Conservation (phyloP, 352 stramenopile species). For the Phytophthora multivora region DNA sequence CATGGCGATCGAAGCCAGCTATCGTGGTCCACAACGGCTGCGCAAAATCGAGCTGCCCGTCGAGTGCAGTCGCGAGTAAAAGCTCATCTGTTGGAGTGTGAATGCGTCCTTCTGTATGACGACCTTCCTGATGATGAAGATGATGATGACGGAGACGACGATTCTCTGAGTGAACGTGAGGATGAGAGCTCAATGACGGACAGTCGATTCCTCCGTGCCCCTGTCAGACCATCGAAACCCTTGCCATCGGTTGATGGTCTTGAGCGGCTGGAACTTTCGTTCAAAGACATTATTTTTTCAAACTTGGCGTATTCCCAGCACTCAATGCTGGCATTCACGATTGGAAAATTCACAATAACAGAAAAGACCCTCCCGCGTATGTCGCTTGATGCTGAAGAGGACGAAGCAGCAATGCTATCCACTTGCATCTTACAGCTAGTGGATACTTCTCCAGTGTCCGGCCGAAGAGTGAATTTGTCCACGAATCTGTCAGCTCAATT, state of each 20-base stretch:
- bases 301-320: constrained; percentile 65
- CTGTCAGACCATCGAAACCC: constrained; percentile 33
- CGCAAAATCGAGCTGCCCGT: constrained; percentile 40
- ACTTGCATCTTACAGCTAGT: constrained; percentile 66
- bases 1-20: constrained; percentile 29
- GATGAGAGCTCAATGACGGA: constrained; percentile 25
- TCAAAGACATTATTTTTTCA: constrained; percentile 79
- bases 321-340: constrained; percentile 50
- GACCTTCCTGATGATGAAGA: constrained; percentile 66
- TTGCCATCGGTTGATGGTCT: constrained; percentile 67
- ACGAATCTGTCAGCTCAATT: constrained; percentile 71
- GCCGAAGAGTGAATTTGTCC: constrained; percentile 66
- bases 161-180: constrained; percentile 19
- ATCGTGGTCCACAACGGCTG: constrained; percentile 42
- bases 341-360: constrained; percentile 67
- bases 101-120: constrained; percentile 81
- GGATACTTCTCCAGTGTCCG: constrained; percentile 61
- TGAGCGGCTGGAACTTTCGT: constrained; percentile 65
- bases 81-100: constrained; percentile 76
- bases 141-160: constrained; percentile 27
- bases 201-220: constrained; percentile 25
- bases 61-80: constrained; percentile 72
- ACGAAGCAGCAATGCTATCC: constrained; percentile 64
- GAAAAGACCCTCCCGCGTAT: constrained; percentile 81
- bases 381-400: constrained; percentile 69